Evolutionary conservation across 176 grass and related monocot species (phyloP), one percentile per base, ranked within the genome.

Genomic region (Carex parvula): DNA sequence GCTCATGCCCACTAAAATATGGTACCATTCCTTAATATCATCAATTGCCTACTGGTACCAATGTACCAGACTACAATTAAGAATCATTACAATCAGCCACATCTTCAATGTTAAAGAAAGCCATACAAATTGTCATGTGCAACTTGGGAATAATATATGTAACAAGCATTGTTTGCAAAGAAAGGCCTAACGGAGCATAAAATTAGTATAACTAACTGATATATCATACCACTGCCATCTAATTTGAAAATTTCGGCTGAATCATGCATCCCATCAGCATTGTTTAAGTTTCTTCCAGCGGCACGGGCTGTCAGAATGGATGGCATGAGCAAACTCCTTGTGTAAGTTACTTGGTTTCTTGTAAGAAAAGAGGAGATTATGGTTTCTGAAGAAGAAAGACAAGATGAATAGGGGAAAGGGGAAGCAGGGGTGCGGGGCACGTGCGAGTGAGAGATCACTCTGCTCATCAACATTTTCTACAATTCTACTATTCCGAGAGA

Each of bases 361-460:
- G 58, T 33, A 78, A 60, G 29, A 64, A 24, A 81, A 76, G 73
- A 9, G 3, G 64, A 73, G 4, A 55, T 88, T 42, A 84, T 17
- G 14, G 71, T 3, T 75, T 74, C 24, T 50, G 88, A 86, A 18
- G 64, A 60, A 1, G 68, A 60, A 5, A 81, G 62, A 64, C 84
- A 69, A 46, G 69, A 56, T 54, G 87, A 59, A 29, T 84, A 83
- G 69, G 87, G 73, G 62, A 88, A 13, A 77, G 30, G 88, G 13
- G 64, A 84, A 81, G 83, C 83, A 90, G 79, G 84, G 80, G 80
- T 84, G 65, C 81, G 91, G 88, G 29, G 86, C 80, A 44, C 8
- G 1, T 14, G 80, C 80, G 91, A 84, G 84, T 79, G 41, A 88
- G 88, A 57, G 80, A 88, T 82, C 89, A 90, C 66, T 53, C 84